Base-by-base conservation (phyloP, 768 basidiomycete species). In the Trichaptum fuscoviolaceum region DNA sequence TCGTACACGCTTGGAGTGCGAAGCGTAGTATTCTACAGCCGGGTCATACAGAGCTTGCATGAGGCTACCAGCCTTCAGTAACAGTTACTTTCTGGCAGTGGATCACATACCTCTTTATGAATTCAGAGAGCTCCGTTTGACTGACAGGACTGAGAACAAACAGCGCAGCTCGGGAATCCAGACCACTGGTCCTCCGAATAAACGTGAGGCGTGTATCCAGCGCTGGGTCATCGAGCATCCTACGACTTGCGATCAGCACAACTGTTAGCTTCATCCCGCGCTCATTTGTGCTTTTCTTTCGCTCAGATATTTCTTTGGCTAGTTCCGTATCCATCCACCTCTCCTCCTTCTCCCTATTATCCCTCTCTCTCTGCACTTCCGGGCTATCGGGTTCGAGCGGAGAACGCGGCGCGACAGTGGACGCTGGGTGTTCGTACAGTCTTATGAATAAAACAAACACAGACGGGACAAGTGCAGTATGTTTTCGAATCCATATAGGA, bases 401-500 rank as follows among this genome's bases (percentile, higher is more conserved):
- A 10, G 84, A 84, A 35, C 78, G 77, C 0, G 82, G 74, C 12
- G 66, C 8, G 20, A 20, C 42, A 7, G 78, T 72, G n/a, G 76
- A 70, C 12, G 76, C 75, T 0, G 84, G 82, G 24, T 79, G 79
- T 74, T 98, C 96, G 72, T 82, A 95, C 67, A 99, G 81, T 65
- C 92, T 87, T 65, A 92, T 78, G 75, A 98, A 97, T 67, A 97
- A 82, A 9, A 99, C 92, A 75, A 98, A 96, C 0, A 98, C 96
- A 25, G 93, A 90, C 0, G 97, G 97, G 0, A 98, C 78, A 35
- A 97, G 87, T 0, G 92, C 87, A 0, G 92, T 92, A 73, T 99
- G 97, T 77, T 99, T 99, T 58, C 95, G 85, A 35, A 99, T 88
- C 97, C 97, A 99, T 74, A 99, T 94, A 0, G 97, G 97, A 2